These are phyloP conservation scores for Heliamphora exappendiculata DNA, from an alignment of 148 eudicot species.

Conservation along the genomic window DNA sequence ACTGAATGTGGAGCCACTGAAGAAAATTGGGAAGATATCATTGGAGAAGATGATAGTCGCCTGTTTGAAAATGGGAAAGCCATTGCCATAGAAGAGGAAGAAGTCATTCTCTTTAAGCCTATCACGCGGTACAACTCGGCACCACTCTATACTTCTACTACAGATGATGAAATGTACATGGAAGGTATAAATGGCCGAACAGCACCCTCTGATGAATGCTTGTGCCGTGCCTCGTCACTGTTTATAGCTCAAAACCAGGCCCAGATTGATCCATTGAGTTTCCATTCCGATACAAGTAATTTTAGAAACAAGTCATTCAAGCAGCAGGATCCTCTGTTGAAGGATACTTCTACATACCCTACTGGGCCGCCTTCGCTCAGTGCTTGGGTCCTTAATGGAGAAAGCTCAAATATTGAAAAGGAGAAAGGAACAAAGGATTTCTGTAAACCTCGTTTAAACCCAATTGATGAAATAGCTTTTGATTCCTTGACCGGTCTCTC, in stretches of 20 bases:
- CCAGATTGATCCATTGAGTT: slow-evolving; percentile 29
- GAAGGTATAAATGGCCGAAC: slow-evolving; percentile 8
- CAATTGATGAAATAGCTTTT: slow-evolving; percentile 52
- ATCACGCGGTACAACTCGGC: slow-evolving; percentile 67
- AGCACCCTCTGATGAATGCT: slow-evolving; percentile 41
- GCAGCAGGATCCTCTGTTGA: slow-evolving; percentile 25
- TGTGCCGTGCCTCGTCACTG: slow-evolving; percentile 78
- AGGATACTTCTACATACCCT: slow-evolving; percentile 22
- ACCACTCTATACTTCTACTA: slow-evolving; percentile 33
- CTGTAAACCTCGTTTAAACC: slow-evolving; percentile 36
- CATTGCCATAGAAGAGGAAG: slow-evolving; percentile 60
- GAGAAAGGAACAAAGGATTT: slow-evolving; percentile 25
- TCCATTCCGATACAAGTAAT: slow-evolving; percentile 7
- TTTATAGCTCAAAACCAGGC: slow-evolving; percentile 44
- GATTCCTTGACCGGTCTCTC: slow-evolving; percentile 32
- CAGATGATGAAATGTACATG: not conserved
- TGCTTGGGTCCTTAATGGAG: slow-evolving; percentile 69
- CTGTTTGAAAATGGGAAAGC: slow-evolving; percentile 13
- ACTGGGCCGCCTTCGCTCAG: slow-evolving; percentile 86
- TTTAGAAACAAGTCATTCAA: slow-evolving; percentile 21
- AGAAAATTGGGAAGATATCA: slow-evolving; percentile 8
- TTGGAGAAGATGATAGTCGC: not conserved
- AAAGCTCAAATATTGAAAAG: slow-evolving; percentile 24
- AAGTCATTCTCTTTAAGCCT: slow-evolving; percentile 88
- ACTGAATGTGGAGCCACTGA: not conserved